Conservation (phyloP, 2,329 filamentous ascomycete genomes). For the Calonectria pteridis region DNA sequence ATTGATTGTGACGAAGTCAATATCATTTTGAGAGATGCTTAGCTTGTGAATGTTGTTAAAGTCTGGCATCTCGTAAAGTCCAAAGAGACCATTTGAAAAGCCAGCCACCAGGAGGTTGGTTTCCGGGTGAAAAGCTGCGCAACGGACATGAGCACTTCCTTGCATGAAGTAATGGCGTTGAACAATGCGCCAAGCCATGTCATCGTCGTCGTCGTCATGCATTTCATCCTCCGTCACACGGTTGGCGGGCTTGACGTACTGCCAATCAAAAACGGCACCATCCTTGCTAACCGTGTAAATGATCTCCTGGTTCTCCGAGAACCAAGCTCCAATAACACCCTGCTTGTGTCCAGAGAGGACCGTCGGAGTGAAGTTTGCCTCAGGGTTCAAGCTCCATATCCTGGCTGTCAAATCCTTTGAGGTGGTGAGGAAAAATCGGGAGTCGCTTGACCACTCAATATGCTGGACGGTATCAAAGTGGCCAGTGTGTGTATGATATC, state of each 20-base stretch:
- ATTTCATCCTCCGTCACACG: constrained; percentile 70
- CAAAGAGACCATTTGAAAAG: constrained; percentile 95
- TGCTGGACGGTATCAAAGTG: constrained; percentile 90
- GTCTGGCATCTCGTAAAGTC: constrained; percentile 93
- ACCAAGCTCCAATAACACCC: constrained; percentile 94
- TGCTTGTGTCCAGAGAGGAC: constrained; percentile 92
- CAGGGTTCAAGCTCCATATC: constrained; percentile 92
- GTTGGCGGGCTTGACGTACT: constrained; percentile 76
- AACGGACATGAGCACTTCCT: constrained; percentile 86
- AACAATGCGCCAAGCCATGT: constrained; percentile 91
- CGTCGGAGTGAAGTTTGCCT: constrained; percentile 90
- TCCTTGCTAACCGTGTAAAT: constrained; percentile 98
- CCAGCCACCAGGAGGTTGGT: constrained; percentile 96
- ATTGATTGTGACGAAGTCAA: constrained; percentile 95
- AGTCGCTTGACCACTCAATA: constrained; percentile 97
- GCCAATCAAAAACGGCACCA: constrained; percentile 95
- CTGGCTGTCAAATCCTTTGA: constrained; percentile 93
- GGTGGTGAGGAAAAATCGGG: constrained; percentile 91
- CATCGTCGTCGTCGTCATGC: constrained; percentile 68
- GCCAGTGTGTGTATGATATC: constrained; percentile 85
- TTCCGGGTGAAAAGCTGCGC: constrained; percentile 87
- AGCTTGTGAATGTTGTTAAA: constrained; percentile 94
- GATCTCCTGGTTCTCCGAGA: constrained; percentile 92
- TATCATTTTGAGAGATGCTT: constrained; percentile 96
- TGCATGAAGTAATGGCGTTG: constrained; percentile 95